Evolutionary conservation across 1,284 basidiomycete genomes (phyloP).

Genomic region (Malassezia dermatis): DNA sequence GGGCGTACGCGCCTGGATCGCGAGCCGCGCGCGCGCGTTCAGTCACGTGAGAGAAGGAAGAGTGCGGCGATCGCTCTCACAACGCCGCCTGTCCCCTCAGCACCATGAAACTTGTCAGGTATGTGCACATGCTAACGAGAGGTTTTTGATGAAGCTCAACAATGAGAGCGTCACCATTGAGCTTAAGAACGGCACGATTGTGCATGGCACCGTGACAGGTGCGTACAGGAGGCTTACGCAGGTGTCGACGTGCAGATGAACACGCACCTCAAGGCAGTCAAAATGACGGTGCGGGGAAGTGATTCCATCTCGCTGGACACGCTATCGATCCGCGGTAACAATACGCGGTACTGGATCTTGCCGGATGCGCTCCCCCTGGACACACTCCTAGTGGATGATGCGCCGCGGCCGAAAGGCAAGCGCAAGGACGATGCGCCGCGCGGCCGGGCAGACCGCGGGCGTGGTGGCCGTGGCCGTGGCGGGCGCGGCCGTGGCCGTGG

Average conservation of each 20-base stretch:
- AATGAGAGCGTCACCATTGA: slow-evolving; percentile 98
- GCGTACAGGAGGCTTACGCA: slow-evolving; percentile 29
- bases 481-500: slow-evolving; percentile 14
- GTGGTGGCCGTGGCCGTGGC: slow-evolving; percentile 10
- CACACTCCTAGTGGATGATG: slow-evolving; percentile 91
- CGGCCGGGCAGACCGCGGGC: slow-evolving; percentile 16
- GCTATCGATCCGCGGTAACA: slow-evolving; percentile 48
- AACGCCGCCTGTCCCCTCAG: not conserved
- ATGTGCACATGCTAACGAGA: slow-evolving; percentile 45
- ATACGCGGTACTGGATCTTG: slow-evolving; percentile 75
- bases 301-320: slow-evolving; percentile 58
- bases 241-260: slow-evolving; percentile 60
- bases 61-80: not conserved
- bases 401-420: slow-evolving; percentile 74
- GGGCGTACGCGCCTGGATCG: not conserved
- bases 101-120: slow-evolving; percentile 48
- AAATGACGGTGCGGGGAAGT: slow-evolving; percentile 80
- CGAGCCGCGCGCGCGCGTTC: not conserved
- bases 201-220: slow-evolving; percentile 97
- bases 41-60: slow-evolving; percentile 9
- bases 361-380: slow-evolving; percentile 93
- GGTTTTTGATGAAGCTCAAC: slow-evolving; percentile 99
- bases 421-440: slow-evolving; percentile 29
- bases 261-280: slow-evolving; percentile 90
- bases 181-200: slow-evolving; percentile 89